These are phyloP conservation scores for Limnanthes douglasii DNA, from an alignment of 345 rosid species.

Conservation along the genomic window DNA sequence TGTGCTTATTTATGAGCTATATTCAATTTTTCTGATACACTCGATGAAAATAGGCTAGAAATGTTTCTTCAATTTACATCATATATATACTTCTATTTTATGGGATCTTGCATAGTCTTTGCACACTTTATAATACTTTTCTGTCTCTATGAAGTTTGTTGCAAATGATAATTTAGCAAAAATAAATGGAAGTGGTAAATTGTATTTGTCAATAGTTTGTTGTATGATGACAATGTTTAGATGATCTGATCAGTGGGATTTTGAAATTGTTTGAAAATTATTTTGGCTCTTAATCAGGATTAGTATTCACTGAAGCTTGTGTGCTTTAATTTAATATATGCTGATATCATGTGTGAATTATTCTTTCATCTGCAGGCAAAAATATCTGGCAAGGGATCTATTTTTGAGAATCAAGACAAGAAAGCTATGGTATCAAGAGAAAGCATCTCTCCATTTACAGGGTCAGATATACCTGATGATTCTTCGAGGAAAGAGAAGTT, in stretches of 20 bases:
- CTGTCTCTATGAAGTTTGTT: too few species aligned
- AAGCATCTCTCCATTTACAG: slow-evolving; percentile 18
- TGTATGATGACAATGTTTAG: background rate
- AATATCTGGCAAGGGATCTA: slow-evolving; percentile 19
- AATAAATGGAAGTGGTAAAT: too few species aligned
- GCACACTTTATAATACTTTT: too few species aligned
- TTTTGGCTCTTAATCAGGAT: slow-evolving; percentile 1
- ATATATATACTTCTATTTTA: too few species aligned
- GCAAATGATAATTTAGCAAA: too few species aligned
- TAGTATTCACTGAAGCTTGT: slow-evolving; percentile 1
- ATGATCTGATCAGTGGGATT: background rate
- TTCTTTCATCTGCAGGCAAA: slow-evolving; percentile 30
- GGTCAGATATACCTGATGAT: slow-evolving; percentile 48
- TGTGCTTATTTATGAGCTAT: too few species aligned
- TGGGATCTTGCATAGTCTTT: too few species aligned
- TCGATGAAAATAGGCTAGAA: too few species aligned
- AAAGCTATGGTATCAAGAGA: slow-evolving; percentile 24
- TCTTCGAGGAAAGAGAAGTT: slow-evolving; percentile 60
- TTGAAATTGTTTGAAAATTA: background rate
- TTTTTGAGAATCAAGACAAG: slow-evolving; percentile 27
- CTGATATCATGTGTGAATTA: slow-evolving; percentile 5
- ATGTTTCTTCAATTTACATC: too few species aligned
- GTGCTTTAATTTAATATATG: background rate
- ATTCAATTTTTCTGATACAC: too few species aligned
- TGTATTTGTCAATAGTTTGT: background rate